These are phyloP conservation scores for Alternaria sp. DNA, from an alignment of 2,329 filamentous ascomycete species.

Conservation along the genomic window DNA sequence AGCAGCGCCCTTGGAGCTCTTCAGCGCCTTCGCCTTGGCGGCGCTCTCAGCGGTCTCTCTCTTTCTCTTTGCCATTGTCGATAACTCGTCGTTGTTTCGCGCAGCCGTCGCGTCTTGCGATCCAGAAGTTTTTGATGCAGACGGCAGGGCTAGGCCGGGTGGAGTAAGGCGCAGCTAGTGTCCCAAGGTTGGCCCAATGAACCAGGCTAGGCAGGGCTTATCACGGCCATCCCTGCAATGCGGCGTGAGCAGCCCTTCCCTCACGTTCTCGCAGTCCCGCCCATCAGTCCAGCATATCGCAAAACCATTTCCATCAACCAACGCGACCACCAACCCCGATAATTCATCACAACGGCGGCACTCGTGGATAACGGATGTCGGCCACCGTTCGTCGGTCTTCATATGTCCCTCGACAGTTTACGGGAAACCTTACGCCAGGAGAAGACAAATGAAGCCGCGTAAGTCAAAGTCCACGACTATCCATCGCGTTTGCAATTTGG, in stretches of 20 bases:
- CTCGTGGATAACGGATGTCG: constrained; percentile 57
- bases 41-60: constrained; percentile 31
- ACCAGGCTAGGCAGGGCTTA: constrained; percentile 32
- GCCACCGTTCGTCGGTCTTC: constrained; percentile 47
- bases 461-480: constrained; percentile 37
- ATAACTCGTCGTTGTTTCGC: constrained; percentile 10
- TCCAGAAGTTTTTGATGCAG: constrained; percentile 30
- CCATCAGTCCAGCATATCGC: constrained; percentile 38
- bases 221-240: constrained; percentile 22
- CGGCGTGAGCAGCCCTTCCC: constrained; percentile 25
- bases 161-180: constrained; percentile 7
- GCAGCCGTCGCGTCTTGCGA: constrained; percentile 12
- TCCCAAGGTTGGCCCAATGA: constrained; percentile 5
- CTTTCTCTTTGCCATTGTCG: constrained; percentile 46
- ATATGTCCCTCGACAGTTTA: constrained; percentile 57
- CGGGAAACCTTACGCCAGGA: constrained; percentile 49
- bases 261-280: constrained; percentile 35
- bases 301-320: constrained; percentile 44
- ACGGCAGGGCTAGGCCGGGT: constrained; percentile 23
- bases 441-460: constrained; percentile 54
- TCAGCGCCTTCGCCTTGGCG: constrained; percentile 28
- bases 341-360: constrained; percentile 50
- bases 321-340: constrained; percentile 31
- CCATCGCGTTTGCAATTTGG: constrained; percentile 24
- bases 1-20: constrained; percentile 34